Conservation (phyloP, 257 asterid species). For the Solanum pennellii region DNA sequence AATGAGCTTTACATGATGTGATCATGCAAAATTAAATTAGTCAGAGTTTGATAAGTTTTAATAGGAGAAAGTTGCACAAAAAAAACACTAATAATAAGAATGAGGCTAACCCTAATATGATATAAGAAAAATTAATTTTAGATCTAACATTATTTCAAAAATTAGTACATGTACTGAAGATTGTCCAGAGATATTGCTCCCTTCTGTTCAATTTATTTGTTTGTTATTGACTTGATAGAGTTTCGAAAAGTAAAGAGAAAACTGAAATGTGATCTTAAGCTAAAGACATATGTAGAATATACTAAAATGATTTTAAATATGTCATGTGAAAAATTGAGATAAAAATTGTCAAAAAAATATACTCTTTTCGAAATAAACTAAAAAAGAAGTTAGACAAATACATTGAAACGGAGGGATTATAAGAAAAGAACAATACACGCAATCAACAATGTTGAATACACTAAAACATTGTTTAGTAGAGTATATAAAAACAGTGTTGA, state of each 20-base stretch:
- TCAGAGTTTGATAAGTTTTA: background rate
- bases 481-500: background rate
- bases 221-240: background rate
- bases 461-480: background rate
- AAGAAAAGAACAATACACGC: background rate
- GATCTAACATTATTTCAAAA: background rate
- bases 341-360: too few species aligned
- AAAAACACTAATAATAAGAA: background rate
- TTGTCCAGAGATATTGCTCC: background rate
- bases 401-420: background rate
- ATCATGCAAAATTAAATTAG: background rate
- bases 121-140: background rate
- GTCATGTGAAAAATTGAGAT: too few species aligned
- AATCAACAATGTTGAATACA: background rate
- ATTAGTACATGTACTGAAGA: background rate
- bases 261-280: too few species aligned
- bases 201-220: too few species aligned
- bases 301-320: too few species aligned
- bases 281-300: too few species aligned
- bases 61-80: background rate
- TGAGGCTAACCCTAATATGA: background rate
- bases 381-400: background rate
- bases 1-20: background rate
- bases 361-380: too few species aligned
- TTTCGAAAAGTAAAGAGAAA: too few species aligned